Percentiles rank a stretch among this genome's conserved stretches.
Evolutionary conservation across 257 asterid genomes (phyloP).

Genomic region (Echium plantagineum): DNA sequence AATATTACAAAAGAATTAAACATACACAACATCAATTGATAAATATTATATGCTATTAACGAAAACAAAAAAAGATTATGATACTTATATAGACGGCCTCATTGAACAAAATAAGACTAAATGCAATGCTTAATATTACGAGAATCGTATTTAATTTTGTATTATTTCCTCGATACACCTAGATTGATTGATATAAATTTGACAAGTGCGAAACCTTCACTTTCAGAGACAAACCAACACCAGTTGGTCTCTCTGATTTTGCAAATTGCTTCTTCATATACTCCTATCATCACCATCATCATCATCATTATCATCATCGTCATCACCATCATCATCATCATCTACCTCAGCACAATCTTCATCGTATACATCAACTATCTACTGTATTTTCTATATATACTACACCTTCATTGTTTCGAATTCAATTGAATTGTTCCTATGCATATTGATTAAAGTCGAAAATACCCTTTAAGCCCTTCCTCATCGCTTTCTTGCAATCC

Average conservation of each 20-base stretch:
- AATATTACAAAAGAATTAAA: no score
- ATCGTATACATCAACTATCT: neutral
- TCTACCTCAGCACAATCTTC: neutral
- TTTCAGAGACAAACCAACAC: neutral
- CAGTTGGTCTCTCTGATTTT: slow-evolving; percentile 1
- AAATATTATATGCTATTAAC: no score
- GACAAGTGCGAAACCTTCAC: neutral
- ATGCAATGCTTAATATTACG: no score
- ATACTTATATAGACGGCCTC: no score
- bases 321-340: neutral
- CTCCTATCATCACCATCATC: neutral
- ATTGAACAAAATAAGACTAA: no score
- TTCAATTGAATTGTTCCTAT: neutral
- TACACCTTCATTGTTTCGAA: neutral
- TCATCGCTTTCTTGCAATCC: no score
- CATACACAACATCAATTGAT: no score
- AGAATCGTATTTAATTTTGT: no score
- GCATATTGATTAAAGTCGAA: neutral
- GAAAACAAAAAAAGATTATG: no score
- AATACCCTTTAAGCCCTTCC: no score
- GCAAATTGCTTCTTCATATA: neutral
- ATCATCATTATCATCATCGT: neutral
- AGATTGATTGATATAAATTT: no score
- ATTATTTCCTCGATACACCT: no score
- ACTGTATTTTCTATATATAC: neutral